Conservation (phyloP, 1,284 basidiomycete genomes). For the Cronartium ribicola region DNA sequence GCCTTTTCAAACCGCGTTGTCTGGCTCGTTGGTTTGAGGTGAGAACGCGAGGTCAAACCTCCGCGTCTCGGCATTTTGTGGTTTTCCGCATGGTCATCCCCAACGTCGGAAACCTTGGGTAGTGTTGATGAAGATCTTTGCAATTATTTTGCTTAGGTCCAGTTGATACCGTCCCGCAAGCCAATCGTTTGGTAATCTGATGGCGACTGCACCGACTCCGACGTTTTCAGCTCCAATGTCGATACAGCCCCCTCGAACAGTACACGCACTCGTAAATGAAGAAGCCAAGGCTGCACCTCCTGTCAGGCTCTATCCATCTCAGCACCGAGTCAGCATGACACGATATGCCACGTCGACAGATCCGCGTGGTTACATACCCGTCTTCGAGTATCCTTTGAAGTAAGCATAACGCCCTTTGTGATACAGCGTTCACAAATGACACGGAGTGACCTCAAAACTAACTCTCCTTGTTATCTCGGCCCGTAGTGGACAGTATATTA, state of each 20-base stretch:
- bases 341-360: conserved; percentile 80
- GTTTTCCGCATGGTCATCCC: too few relatives aligned
- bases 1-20: too few relatives aligned
- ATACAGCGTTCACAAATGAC: background rate
- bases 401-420: background rate
- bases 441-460: background rate
- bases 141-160: too few relatives aligned
- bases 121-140: too few relatives aligned
- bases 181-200: background rate
- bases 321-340: conserved; percentile 73
- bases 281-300: conserved; percentile 28
- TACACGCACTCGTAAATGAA: conserved; percentile 37
- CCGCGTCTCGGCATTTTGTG: too few relatives aligned
- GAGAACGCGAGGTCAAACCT: too few relatives aligned
- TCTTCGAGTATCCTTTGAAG: conserved; percentile 78
- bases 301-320: conserved; percentile 53
- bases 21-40: too few relatives aligned
- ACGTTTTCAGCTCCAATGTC: conserved; percentile 16
- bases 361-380: conserved; percentile 77
- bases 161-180: too few relatives aligned
- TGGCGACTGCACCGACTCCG: conserved; percentile 4
- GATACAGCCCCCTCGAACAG: conserved; percentile 34
- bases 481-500: conserved; percentile 69
- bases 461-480: background rate
- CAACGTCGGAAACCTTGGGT: too few relatives aligned